Conservation (phyloP, 352 stramenopile species). For the Phytopythium delawarense region DNA sequence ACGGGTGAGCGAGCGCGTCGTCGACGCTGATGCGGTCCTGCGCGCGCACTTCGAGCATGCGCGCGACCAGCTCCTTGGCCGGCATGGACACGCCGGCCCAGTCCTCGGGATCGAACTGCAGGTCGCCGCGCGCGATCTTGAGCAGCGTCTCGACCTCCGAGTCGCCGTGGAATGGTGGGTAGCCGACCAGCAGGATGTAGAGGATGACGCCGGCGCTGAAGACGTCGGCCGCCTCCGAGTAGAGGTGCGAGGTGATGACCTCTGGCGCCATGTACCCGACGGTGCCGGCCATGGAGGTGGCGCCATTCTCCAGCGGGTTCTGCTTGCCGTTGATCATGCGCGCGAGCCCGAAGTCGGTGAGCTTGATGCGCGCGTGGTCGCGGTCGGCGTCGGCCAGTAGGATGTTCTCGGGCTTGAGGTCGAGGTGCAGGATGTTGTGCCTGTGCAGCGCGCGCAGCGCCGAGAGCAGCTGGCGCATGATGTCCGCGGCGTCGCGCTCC, state of each 20-base stretch:
- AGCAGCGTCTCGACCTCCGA: constrained; percentile 73
- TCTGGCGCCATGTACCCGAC: constrained; percentile 80
- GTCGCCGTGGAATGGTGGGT: constrained; percentile 71
- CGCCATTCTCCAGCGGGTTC: constrained; percentile 49
- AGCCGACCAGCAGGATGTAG: constrained; percentile 76
- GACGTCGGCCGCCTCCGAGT: constrained; percentile 65
- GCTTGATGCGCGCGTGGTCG: constrained; percentile 54
- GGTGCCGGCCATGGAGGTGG: constrained; percentile 63
- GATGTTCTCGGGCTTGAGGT: constrained; percentile 85
- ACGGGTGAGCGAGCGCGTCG: constrained; percentile 58
- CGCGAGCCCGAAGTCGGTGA: constrained; percentile 74
- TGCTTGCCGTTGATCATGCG: constrained; percentile 72
- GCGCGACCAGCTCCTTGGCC: constrained; percentile 63
- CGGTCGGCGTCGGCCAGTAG: constrained; percentile 44
- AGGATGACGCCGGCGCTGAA: constrained; percentile 81
- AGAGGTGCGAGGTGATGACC: constrained; percentile 61
- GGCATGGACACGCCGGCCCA: constrained; percentile 51
- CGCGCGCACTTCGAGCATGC: constrained; percentile 70
- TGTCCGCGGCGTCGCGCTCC: constrained; percentile 52
- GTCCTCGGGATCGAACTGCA: constrained; percentile 59
- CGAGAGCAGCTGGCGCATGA: constrained; percentile 64
- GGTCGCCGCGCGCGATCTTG: constrained; percentile 73
- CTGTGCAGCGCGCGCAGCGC: constrained; percentile 60
- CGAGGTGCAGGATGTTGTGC: constrained; percentile 77
- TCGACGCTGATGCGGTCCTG: constrained; percentile 71